Percentiles rank a stretch among this genome's conserved stretches.
Evolutionary conservation across 441 rosid genomes (phyloP).

Genomic region (Codiaeum variegatum): DNA sequence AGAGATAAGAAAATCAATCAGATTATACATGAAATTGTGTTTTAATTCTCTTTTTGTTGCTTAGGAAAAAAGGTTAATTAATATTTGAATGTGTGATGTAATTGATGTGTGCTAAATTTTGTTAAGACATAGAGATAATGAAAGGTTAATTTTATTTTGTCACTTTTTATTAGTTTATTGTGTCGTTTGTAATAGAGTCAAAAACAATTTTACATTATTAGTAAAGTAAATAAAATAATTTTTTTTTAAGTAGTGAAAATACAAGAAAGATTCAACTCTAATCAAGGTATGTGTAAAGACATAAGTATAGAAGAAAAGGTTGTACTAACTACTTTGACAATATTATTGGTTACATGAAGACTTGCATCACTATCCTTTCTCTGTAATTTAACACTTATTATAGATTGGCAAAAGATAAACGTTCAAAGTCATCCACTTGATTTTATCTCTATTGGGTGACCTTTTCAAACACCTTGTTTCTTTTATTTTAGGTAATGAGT

Average conservation of each 20-base stretch:
- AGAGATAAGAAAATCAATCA: no score
- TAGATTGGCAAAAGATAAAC: background rate
- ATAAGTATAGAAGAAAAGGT: background rate
- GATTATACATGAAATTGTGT: no score
- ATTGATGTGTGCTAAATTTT: background rate
- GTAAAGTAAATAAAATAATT: conserved; percentile 10
- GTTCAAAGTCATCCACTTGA: background rate
- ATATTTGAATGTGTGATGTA: background rate
- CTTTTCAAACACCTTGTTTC: background rate
- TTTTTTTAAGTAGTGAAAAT: conserved; percentile 9
- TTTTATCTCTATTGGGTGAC: background rate
- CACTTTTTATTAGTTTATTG: background rate
- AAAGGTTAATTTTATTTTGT: background rate
- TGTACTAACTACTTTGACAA: conserved; percentile 14
- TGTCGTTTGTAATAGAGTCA: background rate
- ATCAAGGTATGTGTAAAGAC: background rate
- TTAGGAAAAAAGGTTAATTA: conserved; percentile 11
- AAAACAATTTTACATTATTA: conserved; percentile 1
- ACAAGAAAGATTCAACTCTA: conserved; percentile 16
- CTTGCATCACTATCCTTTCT: background rate
- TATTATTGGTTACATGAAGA: background rate
- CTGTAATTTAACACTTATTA: background rate
- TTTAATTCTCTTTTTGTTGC: background rate
- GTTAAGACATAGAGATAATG: background rate
- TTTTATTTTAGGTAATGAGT: no score